phyloP scores from a whole-genome alignment of 371 early-diverging fungal species.

The Umbelopsis sp. region DNA sequence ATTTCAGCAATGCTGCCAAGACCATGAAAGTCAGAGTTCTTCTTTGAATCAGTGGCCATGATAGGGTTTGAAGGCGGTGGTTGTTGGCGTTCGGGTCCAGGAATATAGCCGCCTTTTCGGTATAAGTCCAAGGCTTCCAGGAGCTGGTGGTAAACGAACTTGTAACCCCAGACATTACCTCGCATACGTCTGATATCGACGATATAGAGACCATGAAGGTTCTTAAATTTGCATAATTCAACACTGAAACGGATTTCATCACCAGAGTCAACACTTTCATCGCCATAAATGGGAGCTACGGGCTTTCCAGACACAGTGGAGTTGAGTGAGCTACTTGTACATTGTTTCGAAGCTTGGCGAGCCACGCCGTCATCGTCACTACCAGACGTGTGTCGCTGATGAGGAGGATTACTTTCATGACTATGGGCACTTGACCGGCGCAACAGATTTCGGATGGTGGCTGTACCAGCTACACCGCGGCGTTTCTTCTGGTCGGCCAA shows the following conservation, averaged over 20 bases:
- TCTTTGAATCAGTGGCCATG: neutral
- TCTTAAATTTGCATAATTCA: conserved; percentile 89
- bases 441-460: conserved; percentile 38
- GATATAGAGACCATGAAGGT: conserved; percentile 86
- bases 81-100: conserved; percentile 23
- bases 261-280: conserved; percentile 82
- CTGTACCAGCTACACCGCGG: conserved; percentile 20
- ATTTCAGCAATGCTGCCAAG: conserved; percentile 11
- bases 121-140: conserved; percentile 62
- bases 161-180: conserved; percentile 94
- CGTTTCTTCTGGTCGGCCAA: conserved; percentile 28
- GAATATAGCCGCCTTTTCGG: conserved; percentile 50
- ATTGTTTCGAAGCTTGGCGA: too few relatives aligned
- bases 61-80: conserved; percentile 1
- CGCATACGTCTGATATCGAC: conserved; percentile 89
- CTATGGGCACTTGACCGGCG: conserved; percentile 32
- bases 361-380: neutral
- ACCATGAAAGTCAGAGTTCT: neutral
- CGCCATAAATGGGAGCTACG: conserved; percentile 85
- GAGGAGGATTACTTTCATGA: neutral
- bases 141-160: conserved; percentile 81
- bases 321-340: conserved; percentile 9
- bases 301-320: neutral
- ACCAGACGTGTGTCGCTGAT: neutral
- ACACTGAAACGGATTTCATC: conserved; percentile 85